Conservation (phyloP, 2,329 filamentous ascomycete genomes). For the Didymella sp. region DNA sequence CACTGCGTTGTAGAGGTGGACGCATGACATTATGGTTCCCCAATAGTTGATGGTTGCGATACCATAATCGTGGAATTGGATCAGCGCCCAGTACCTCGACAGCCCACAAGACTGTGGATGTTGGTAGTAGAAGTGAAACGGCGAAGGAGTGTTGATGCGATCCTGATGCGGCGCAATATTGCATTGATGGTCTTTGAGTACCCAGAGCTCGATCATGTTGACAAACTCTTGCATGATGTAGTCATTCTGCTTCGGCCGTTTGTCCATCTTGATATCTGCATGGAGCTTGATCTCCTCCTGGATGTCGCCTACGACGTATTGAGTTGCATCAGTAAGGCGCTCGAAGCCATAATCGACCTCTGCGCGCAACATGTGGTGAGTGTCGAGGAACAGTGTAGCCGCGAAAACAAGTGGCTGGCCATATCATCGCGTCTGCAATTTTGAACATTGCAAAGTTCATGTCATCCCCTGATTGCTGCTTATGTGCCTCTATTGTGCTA, state of each 20-base stretch:
- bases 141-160: slow-evolving; percentile 5
- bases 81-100: slow-evolving; percentile 48
- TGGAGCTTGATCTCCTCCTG: slow-evolving; percentile 26
- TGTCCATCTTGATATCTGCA: slow-evolving; percentile 18
- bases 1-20: slow-evolving; percentile 56
- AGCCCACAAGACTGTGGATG: slow-evolving; percentile 47
- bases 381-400: slow-evolving; percentile 44
- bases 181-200: slow-evolving; percentile 13
- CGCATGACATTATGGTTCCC: slow-evolving; percentile 49
- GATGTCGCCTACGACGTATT: slow-evolving; percentile 15
- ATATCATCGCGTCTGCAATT: slow-evolving; percentile 3
- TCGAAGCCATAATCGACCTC: slow-evolving; percentile 16
- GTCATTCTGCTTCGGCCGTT: slow-evolving; percentile 29
- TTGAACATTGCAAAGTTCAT: slow-evolving; percentile 20
- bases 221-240: slow-evolving; percentile 12
- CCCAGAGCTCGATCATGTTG: slow-evolving; percentile 16
- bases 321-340: slow-evolving; percentile 9
- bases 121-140: slow-evolving; percentile 17
- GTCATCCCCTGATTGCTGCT: not conserved
- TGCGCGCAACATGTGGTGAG: slow-evolving; percentile 45
- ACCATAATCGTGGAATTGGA: slow-evolving; percentile 41
- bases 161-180: not conserved
- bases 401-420: slow-evolving; percentile 39
- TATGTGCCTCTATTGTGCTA: not conserved
- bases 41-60: slow-evolving; percentile 49